Conservation (phyloP, 257 asterid genomes). For the Plantago elongata region DNA sequence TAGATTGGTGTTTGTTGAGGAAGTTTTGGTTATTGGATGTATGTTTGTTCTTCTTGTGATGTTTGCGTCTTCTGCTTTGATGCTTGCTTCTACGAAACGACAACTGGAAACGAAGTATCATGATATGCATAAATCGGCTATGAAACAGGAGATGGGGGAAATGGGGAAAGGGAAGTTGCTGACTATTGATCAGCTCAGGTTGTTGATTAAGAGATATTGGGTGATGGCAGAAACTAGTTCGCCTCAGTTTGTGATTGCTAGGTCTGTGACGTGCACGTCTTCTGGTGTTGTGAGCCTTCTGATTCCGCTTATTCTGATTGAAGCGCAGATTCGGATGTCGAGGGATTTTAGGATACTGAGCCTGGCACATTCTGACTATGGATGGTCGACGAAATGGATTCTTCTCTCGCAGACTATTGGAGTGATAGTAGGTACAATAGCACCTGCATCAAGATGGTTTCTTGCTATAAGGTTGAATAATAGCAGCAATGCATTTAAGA, state of each 20-base stretch:
- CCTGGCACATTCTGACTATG: not conserved
- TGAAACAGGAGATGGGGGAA: slow-evolving; percentile 12
- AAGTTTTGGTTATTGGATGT: not conserved
- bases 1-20: slow-evolving; percentile 1
- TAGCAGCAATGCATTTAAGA: not conserved
- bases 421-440: slow-evolving; percentile 17
- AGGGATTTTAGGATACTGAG: too few relatives aligned
- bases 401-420: slow-evolving; percentile 16
- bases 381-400: slow-evolving; percentile 18
- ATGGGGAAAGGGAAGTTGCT: slow-evolving; percentile 8
- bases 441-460: slow-evolving; percentile 18
- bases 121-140: slow-evolving; percentile 27
- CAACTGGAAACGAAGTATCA: slow-evolving; percentile 27
- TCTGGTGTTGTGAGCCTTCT: slow-evolving; percentile 18
- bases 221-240: slow-evolving; percentile 37
- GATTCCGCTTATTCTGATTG: not conserved
- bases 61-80: slow-evolving; percentile 25
- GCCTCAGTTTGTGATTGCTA: slow-evolving; percentile 42
- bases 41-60: slow-evolving; percentile 26
- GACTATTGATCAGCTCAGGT: slow-evolving; percentile 8
- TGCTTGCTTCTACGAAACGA: slow-evolving; percentile 25
- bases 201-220: slow-evolving; percentile 22
- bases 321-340: not conserved
- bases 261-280: slow-evolving; percentile 26
- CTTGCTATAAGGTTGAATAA: not conserved